Conservation (phyloP, 2,329 filamentous ascomycete genomes). For the Dothideomycetes sp. region DNA sequence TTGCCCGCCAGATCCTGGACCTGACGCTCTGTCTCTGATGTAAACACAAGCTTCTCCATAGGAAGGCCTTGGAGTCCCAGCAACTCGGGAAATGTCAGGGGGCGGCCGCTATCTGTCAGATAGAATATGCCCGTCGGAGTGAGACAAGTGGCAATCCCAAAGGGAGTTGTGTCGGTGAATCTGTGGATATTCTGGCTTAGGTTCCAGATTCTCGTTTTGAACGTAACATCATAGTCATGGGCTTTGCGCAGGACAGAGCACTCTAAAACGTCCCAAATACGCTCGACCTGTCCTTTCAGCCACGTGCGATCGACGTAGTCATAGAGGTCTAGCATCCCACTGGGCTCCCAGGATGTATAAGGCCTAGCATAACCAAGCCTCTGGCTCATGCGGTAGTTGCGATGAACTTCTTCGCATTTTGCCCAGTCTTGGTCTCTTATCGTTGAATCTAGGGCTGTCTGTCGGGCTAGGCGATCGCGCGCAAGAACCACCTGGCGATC, state of each 20-base stretch:
- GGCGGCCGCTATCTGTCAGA: slow-evolving; percentile 48
- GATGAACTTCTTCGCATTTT: slow-evolving; percentile 49
- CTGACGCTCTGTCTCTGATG: slow-evolving; percentile 44
- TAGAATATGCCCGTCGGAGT: slow-evolving; percentile 56
- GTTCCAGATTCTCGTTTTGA: slow-evolving; percentile 49
- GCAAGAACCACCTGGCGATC: slow-evolving; percentile 43
- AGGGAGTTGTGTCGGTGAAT: slow-evolving; percentile 32
- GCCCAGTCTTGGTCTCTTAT: slow-evolving; percentile 37
- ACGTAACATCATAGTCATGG: slow-evolving; percentile 43
- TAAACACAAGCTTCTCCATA: slow-evolving; percentile 50
- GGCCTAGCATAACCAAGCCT: slow-evolving; percentile 45
- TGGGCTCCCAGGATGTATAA: slow-evolving; percentile 48
- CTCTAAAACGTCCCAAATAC: slow-evolving; percentile 59
- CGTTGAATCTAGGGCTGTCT: slow-evolving; percentile 14
- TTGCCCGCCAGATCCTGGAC: slow-evolving; percentile 66
- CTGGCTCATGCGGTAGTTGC: slow-evolving; percentile 38
- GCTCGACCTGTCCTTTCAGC: slow-evolving; percentile 40
- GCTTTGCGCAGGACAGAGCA: slow-evolving; percentile 40
- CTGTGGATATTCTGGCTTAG: slow-evolving; percentile 65
- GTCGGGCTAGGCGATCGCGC: slow-evolving; percentile 34
- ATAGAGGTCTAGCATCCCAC: slow-evolving; percentile 40
- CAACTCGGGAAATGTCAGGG: slow-evolving; percentile 51
- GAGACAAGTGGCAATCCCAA: slow-evolving; percentile 55
- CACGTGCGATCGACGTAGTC: slow-evolving; percentile 46
- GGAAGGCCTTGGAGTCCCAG: slow-evolving; percentile 60